Evolutionary conservation across 2,329 filamentous ascomycete species (phyloP), one percentile per base, ranked within the genome.

Genomic region (Fusarium poae): DNA sequence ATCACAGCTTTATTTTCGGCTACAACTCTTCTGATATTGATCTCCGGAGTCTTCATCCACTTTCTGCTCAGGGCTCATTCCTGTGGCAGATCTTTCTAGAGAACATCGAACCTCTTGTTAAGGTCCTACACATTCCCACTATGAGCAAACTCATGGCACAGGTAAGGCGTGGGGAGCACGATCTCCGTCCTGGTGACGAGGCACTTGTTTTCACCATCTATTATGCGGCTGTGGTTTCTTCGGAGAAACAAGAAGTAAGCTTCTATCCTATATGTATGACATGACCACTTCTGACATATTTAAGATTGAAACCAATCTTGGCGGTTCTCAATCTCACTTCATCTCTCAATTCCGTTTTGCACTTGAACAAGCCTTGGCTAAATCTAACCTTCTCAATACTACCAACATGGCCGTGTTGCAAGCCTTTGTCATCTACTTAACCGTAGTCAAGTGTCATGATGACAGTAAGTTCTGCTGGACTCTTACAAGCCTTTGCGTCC

Each of bases 31-130:
- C 67, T 16, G 57, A 69, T 3, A 53, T 63, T 21, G 53, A 69
- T 10, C 34, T 70, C 13, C 50, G 55, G 5, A 40, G 48, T 11
- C 67, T 70, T 25, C 67, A 71, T 43, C 67, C 67, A 9, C n/a
- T 71, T 6, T 67, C 67, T 0, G 58, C 64, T 3, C 63, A 70
- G 7, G 39, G 34, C 0, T 70, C 64, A 15, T 68, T 62, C 23
- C 45, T 71, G 21, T 70, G 67, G 67, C 67, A 70, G 42, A 57
- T 71, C 23, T 70, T 68, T 20, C 59, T 70, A 3, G 67, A 70
- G 55, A 70, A 70, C 32, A 45, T 70, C 27, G 67, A 71, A 39
- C 67, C 67, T 21, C 23, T 71, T 18, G 43, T 70, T 32, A 71
- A 70, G 44, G 64, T 70, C 9, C 12, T 70, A 18, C 67, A 70